Base-by-base conservation (phyloP, 1,284 basidiomycete species). In the Fomitopsis schrenkii region DNA sequence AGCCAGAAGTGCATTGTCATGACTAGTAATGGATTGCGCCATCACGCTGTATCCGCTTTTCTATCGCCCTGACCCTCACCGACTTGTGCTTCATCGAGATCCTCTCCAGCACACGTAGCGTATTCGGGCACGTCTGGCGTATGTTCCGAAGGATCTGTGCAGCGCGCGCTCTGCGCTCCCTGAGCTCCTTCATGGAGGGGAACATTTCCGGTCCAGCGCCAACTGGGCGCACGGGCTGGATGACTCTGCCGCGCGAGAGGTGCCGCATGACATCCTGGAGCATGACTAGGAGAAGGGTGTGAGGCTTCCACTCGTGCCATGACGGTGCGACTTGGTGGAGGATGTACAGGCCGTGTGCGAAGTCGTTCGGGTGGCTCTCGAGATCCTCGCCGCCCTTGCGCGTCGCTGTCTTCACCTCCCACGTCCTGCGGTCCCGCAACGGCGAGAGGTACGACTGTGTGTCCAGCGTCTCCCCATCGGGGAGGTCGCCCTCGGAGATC, bases 271-370 rank as follows among this genome's bases (percentile, higher is more conserved):
- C 81, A 3, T 74, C 68, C 35, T 78, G 70, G 46, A 91, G 71
- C 14, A 83, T 67, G 4, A 75, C 70, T 33, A 89, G 69, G 7
- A 83, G 79, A 40, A 76, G 75, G 26, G 66, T 70, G 68, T 90
- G 87, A n/a, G 86, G 83, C 55, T 77, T 77, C 90, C 88, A 91
- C 50, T 77, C 70, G 61, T 84, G 81, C 84, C 86, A 88, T 19
- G 80, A 74, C 4, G 87, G 87, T 3, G 86, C 81, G 59, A 88
- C 77, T 62, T 84, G 81, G 64, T 86, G 82, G 9, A 91, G 76
- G 22, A 87, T 71, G 63, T 85, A 79, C 42, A 93, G 74, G 6
- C 85, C 80, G 69, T 85, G 82, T 22, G 80, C 81, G 62, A 85
- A 72, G 64, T 80, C 78, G 35, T 67, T 48, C 7, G 64, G 62